Conservation (phyloP, 129 eudicot species). For the Ambrosia trifida region DNA sequence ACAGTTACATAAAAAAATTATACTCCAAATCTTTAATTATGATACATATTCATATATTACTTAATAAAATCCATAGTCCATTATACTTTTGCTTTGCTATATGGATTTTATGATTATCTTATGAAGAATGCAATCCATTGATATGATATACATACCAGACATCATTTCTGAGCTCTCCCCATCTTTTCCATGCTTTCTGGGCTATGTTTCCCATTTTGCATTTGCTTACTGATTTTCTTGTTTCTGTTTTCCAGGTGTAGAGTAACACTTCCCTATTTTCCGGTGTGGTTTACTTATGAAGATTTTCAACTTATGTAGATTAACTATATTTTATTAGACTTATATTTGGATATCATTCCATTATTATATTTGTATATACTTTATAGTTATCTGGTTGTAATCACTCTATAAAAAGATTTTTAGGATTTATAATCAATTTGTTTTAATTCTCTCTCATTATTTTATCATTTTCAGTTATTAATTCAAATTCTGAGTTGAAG, state of each 20-base stretch:
- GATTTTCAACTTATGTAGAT: background rate
- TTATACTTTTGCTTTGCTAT: background rate
- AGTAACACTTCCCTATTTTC: constrained; percentile 20
- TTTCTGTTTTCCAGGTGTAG: constrained; percentile 25
- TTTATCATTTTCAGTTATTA: too few relatives aligned
- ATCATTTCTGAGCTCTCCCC: constrained; percentile 26
- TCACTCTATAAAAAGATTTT: too few relatives aligned
- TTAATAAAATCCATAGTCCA: background rate
- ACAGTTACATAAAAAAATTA: too few relatives aligned
- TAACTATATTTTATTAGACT: background rate
- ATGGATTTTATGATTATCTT: background rate
- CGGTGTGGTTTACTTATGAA: constrained; percentile 14
- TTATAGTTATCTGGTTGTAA: too few relatives aligned
- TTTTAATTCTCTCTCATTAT: too few relatives aligned
- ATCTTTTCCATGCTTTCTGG: constrained; percentile 63
- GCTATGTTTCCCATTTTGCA: constrained; percentile 53
- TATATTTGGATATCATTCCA: too few relatives aligned
- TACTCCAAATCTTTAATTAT: background rate
- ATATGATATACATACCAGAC: constrained; percentile 25
- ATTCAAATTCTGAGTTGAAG: background rate
- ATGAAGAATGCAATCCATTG: constrained; percentile 28
- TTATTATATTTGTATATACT: too few relatives aligned
- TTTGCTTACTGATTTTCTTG: constrained; percentile 33
- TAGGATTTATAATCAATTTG: too few relatives aligned
- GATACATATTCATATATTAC: background rate